Base-by-base conservation (phyloP, 768 basidiomycete species). In the Leccinum aurantiacum region DNA sequence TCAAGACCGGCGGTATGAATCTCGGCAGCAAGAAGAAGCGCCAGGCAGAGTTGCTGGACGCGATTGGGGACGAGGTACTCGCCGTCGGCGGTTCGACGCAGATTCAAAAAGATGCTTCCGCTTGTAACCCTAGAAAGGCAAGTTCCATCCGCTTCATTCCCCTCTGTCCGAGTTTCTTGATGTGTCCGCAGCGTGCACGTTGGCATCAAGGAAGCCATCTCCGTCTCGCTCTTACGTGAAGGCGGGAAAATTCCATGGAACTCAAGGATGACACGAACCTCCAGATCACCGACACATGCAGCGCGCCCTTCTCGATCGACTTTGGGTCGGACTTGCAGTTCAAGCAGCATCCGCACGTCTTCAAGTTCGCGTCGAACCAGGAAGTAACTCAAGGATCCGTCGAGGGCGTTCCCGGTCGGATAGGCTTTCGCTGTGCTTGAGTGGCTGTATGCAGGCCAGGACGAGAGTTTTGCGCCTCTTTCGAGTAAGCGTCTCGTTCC, bases 1-100 rank as follows among this genome's bases (percentile, higher is more conserved):
- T 98, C 86, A 97, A 96, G 78, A 86, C 90, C 47, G 82, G 87
- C 10, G 96, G 96, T 24, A 98, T 99, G 96, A 98, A 98, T 68
- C 83, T 99, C 14, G 95, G 96, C 35, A 84, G 84, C 67, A 98
- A 96, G 77, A 95, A 92, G 77, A 88, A 87, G 29, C 91, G 89
- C 68, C 91, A 96, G 70, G 87, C 90, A 6, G 95, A 96, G 63
- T 73, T 97, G 22, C 73, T 95, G 44, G 92, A 95, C 69, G 91
- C 92, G 1, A 80, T 98, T 9, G 95, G 95, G 11, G 89, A 88
- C 1, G 91, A 91, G 56, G 82, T 82, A 38, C 76, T 78, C 17
- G 72, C 77, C 1, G 72, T 82, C 8, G 79, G 82, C 83, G 9
- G 72, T 31, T 31, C 9, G 31, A 31, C 72, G 62, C 66, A 74